Conservation (phyloP, 345 rosid species). For the Xanthoceras sorbifolium region DNA sequence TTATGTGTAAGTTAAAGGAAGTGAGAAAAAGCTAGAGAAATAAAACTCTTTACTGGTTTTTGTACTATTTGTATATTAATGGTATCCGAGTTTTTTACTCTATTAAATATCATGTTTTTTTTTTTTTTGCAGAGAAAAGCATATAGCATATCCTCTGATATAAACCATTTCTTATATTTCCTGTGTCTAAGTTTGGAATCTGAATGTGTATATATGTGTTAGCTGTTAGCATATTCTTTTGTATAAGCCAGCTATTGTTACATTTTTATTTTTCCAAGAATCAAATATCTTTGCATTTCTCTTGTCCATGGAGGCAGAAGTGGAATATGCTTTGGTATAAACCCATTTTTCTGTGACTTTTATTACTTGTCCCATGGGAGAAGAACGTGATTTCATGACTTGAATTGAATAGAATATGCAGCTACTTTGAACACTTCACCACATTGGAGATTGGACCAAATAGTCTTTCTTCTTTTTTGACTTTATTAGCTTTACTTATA, state of each 20-base stretch:
- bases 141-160: not conserved
- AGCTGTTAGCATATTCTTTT: not conserved
- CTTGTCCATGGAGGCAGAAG: not conserved
- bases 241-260: not conserved
- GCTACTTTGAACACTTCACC: not conserved
- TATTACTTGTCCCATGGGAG: no score
- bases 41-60: not conserved
- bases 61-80: not conserved
- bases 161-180: not conserved
- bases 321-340: slow-evolving; percentile 19
- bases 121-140: not conserved
- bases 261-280: not conserved
- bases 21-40: slow-evolving; percentile 22
- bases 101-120: not conserved
- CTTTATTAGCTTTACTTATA: no score
- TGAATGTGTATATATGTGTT: not conserved
- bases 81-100: not conserved
- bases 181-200: not conserved
- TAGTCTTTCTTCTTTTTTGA: not conserved
- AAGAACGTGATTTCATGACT: no score
- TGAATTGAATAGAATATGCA: no score
- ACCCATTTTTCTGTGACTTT: slow-evolving; percentile 3
- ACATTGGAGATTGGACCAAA: not conserved
- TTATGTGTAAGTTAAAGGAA: slow-evolving; percentile 24
- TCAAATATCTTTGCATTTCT: not conserved